Conservation (phyloP, 768 basidiomycete genomes). For the Serendipita sp. region DNA sequence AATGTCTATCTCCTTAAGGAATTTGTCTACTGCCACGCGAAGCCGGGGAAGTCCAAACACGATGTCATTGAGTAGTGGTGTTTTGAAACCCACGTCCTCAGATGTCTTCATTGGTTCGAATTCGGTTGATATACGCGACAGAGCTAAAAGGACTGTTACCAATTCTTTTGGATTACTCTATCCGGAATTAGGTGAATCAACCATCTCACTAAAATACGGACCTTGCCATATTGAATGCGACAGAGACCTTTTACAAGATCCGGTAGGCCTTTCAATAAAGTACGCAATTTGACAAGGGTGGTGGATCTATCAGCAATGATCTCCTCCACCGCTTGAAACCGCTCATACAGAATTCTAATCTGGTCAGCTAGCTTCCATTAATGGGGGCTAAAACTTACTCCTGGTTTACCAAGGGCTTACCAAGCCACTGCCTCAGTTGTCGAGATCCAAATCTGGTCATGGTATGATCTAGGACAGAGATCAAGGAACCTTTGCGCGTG, state of each 20-base stretch:
- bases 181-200: neutral
- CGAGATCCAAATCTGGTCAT: slow-evolving; percentile 80
- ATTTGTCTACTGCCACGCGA: slow-evolving; percentile 32
- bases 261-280: slow-evolving; percentile 56
- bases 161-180: slow-evolving; percentile 79
- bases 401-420: slow-evolving; percentile 62
- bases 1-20: slow-evolving; percentile 41
- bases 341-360: slow-evolving; percentile 49
- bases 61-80: slow-evolving; percentile 52
- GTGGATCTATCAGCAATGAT: slow-evolving; percentile 43
- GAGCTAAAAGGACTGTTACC: slow-evolving; percentile 53
- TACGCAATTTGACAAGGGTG: slow-evolving; percentile 47
- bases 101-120: slow-evolving; percentile 35
- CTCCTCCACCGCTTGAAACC: slow-evolving; percentile 76
- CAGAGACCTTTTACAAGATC: slow-evolving; percentile 78
- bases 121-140: slow-evolving; percentile 48
- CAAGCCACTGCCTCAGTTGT: slow-evolving; percentile 71
- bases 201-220: slow-evolving; percentile 19
- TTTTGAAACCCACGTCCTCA: slow-evolving; percentile 40
- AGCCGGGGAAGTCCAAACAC: slow-evolving; percentile 52
- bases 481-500: slow-evolving; percentile 53
- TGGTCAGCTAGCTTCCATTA: neutral
- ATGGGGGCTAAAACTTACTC: slow-evolving; percentile 24
- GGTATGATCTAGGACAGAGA: slow-evolving; percentile 77
- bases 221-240: slow-evolving; percentile 83